Evolutionary conservation across 2,329 filamentous ascomycete species (phyloP).

Genomic region (Albophoma yamanashiensis): DNA sequence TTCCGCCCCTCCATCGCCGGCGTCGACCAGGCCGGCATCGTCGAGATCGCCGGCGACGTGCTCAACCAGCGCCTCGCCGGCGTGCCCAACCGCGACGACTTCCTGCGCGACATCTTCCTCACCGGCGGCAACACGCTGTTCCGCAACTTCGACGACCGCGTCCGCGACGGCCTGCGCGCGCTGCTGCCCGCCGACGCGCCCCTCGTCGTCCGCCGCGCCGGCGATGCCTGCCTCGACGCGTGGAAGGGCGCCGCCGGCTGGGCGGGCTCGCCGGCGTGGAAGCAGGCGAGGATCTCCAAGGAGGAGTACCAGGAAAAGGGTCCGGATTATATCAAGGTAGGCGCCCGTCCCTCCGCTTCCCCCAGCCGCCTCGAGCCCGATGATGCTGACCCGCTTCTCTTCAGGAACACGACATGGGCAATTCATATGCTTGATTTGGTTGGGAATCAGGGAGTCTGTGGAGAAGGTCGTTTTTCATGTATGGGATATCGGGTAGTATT

Average conservation of each 20-base stretch:
- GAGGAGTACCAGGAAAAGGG: constrained; percentile 91
- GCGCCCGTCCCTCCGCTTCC: constrained; percentile 12
- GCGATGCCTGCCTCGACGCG: constrained; percentile 72
- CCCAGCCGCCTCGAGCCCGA: not conserved
- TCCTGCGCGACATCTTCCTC: constrained; percentile 80
- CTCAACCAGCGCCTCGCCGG: constrained; percentile 67
- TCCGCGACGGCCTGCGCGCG: constrained; percentile 61
- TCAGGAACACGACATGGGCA: constrained; percentile 58
- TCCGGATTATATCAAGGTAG: constrained; percentile 80
- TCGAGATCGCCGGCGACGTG: constrained; percentile 88
- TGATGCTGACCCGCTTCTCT: not conserved
- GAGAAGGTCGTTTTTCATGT: not conserved
- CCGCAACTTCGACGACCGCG: constrained; percentile 71
- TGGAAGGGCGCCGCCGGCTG: constrained; percentile 90
- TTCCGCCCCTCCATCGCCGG: constrained; percentile 90
- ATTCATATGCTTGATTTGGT: constrained; percentile 38
- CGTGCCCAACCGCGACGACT: constrained; percentile 48
- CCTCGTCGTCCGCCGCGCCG: constrained; percentile 62
- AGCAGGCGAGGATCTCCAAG: constrained; percentile 56
- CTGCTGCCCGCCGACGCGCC: constrained; percentile 59
- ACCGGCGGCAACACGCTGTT: constrained; percentile 92
- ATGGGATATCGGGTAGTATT: not conserved
- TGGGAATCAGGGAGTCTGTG: not conserved
- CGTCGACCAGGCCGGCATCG: constrained; percentile 82
- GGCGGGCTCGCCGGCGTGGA: constrained; percentile 53